phyloP scores from a whole-genome alignment of 1,284 basidiomycete species.

The Austropuccinia psidii region DNA sequence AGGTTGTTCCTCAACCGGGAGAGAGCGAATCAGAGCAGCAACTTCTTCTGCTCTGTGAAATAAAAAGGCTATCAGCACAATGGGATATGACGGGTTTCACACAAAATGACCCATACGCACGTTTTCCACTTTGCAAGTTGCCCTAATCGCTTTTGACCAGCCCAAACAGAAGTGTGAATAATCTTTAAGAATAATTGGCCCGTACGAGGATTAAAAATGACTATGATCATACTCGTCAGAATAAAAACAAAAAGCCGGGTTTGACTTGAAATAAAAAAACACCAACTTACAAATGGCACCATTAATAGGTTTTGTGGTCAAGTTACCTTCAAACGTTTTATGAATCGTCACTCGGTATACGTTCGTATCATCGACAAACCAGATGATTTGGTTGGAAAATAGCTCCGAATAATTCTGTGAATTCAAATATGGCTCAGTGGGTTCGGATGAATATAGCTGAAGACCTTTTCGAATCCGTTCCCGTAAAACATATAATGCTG shows the following conservation, averaged over 20 bases:
- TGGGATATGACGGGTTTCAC: neutral
- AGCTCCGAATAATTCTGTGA: conserved; percentile 93
- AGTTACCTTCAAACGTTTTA: conserved; percentile 99
- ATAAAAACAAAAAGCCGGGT: neutral
- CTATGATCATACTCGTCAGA: conserved; percentile 47
- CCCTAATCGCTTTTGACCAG: conserved; percentile 98
- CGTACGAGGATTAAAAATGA: conserved; percentile 98
- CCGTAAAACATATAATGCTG: conserved; percentile 92
- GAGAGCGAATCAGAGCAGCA: conserved; percentile 87
- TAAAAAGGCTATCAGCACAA: no score
- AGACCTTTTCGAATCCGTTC: conserved; percentile 98
- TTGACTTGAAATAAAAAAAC: neutral
- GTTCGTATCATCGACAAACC: conserved; percentile 99
- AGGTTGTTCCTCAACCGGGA: conserved; percentile 98
- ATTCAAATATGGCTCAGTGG: conserved; percentile 97
- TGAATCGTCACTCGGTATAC: conserved; percentile 99
- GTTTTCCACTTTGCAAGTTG: conserved; percentile 99
- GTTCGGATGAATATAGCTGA: conserved; percentile 97
- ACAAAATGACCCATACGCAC: conserved; percentile 1
- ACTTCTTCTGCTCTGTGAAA: conserved; percentile 77
- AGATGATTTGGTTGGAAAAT: conserved; percentile 99
- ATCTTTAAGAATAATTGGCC: conserved; percentile 98
- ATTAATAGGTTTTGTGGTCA: conserved; percentile 99
- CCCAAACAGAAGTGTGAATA: conserved; percentile 99
- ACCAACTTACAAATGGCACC: conserved; percentile 32